Conservation (phyloP, 768 basidiomycete genomes). For the Leccinum subtestaceum region DNA sequence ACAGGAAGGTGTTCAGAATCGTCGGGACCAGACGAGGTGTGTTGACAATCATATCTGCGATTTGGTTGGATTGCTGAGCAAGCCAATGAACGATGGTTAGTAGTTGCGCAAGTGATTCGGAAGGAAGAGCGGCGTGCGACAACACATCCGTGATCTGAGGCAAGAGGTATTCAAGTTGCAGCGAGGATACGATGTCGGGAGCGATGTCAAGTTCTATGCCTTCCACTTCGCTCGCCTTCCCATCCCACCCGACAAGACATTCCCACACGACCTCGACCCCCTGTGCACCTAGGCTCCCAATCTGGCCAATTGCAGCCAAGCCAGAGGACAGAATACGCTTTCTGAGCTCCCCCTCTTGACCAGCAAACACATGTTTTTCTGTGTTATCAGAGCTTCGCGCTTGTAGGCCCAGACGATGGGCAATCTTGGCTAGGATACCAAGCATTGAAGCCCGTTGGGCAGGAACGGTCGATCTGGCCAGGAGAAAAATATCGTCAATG, state of each 20-base stretch:
- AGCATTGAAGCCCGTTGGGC: conserved; percentile 85
- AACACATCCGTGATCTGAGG: conserved; percentile 46
- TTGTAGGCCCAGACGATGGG: conserved; percentile 33
- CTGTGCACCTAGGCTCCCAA: conserved; percentile 61
- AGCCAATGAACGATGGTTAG: conserved; percentile 59
- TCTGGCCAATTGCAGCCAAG: conserved; percentile 60
- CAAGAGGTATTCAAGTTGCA: conserved; percentile 44
- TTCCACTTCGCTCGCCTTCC: conserved; percentile 24
- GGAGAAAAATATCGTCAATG: conserved; percentile 76
- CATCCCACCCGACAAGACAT: conserved; percentile 66
- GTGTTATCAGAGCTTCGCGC: not conserved
- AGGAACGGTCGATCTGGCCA: conserved; percentile 77
- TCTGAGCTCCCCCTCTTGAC: conserved; percentile 44
- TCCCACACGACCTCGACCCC: conserved; percentile 76
- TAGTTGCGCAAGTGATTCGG: conserved; percentile 52
- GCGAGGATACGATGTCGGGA: conserved; percentile 15
- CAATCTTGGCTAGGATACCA: conserved; percentile 61
- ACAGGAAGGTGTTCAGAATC: conserved; percentile 55
- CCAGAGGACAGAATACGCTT: conserved; percentile 66
- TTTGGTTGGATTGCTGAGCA: conserved; percentile 52
- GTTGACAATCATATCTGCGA: conserved; percentile 49
- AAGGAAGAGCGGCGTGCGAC: conserved; percentile 41
- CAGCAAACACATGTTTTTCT: conserved; percentile 19
- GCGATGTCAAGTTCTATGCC: conserved; percentile 43
- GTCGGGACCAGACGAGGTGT: conserved; percentile 52